Evolutionary conservation across 1,284 basidiomycete species (phyloP), one percentile per base, ranked within the genome.

Genomic region (Marasmius sp.): DNA sequence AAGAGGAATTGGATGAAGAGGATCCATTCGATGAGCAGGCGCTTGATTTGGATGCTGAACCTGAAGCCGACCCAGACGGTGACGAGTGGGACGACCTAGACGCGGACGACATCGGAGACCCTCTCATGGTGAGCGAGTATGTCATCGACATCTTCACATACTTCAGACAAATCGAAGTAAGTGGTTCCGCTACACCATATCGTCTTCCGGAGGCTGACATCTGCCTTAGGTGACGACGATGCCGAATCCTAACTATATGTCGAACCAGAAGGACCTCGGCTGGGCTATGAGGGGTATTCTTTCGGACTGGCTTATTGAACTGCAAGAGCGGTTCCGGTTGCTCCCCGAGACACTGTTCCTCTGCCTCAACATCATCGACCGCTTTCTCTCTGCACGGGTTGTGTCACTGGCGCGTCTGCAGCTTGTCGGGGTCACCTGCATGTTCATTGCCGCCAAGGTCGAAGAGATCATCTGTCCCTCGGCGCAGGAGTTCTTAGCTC

Each of bases 281-380:
- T 97, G 95, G 95, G 88, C 88, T 61, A 96, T 97, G 93, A 93
- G 95, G 22, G 92, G 92, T 16, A 93, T 98, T 66, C 86, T 99
- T 38, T 91, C 92, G 64, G 97, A 99, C 81, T 98, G 97, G 97
- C 84, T 99, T 63, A 91, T 99, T 67, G 95, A 98, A 78, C 92
- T 98, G 22, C 97, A 99, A 75, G 84, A 88, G 67, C 94, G 95
- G 69, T 98, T 98, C 83, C 91, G 91, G 62, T 85, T 99, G 18
- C 84, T 97, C 8, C 95, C 96, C 9, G 97, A 99, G 79, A 98
- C 97, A 0, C 87, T 99, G 56, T 98, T 97, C 81, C 87, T 99
- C 62, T 91, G 92, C 66, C 83, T 94, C 72, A 98, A 99, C 82
- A 89, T 98, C 71, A 92, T 98, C 71, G 97, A 99, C 77, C 94